Base-by-base conservation (phyloP, 2,329 filamentous ascomycete species). In the Drechmeria coniospora region DNA sequence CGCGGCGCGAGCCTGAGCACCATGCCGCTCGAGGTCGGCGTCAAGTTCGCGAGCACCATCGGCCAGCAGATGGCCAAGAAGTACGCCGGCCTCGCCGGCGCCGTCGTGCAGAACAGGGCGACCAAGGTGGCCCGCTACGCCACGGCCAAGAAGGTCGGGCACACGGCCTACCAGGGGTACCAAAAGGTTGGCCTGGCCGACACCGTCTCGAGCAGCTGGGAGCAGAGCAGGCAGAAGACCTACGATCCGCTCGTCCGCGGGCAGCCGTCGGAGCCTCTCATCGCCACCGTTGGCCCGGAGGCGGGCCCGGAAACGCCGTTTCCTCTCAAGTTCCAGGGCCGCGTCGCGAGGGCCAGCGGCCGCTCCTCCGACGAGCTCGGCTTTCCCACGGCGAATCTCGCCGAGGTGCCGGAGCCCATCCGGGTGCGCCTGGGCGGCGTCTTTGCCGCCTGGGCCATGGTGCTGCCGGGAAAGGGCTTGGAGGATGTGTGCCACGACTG, bases 1-100 rank as follows among this genome's bases (percentile, higher is more conserved):
- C 65, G 72, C 6, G 76, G 76, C 1, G 74, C 76, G 1, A 75
- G 74, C 36, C 43, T 80, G 5, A 56, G 54, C 3, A 78, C 70
- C 1, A 54, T 80, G 46, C 76, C 76, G 1, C 43, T 81, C 11
- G 76, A 81, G 41, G 44, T 77, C 6, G 74, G 74, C 4, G 57
- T 72, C 35, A 68, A 68, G 42, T 61, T 67, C 4, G 63, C 63
- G 2, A 65, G 58, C 4, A 57, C 61, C 0, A 54, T 69, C 4
- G 63, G 61, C 9, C 53, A 51, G 33, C 52, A 50, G 26, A 49
- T 58, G 5, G 60, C 54, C 3, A 58, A 57, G 14, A 56, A 48
- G 24, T 62, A 65, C 31, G 47, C 53, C 0, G 54, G 53, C 3
- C 40, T 51, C 1, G 53, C 50, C 0, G 45, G 47, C 3, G 43